Percentiles rank a stretch among this genome's conserved stretches.
Evolutionary conservation across 1,284 basidiomycete species (phyloP).

Genomic region (Moniliophthora roreri): DNA sequence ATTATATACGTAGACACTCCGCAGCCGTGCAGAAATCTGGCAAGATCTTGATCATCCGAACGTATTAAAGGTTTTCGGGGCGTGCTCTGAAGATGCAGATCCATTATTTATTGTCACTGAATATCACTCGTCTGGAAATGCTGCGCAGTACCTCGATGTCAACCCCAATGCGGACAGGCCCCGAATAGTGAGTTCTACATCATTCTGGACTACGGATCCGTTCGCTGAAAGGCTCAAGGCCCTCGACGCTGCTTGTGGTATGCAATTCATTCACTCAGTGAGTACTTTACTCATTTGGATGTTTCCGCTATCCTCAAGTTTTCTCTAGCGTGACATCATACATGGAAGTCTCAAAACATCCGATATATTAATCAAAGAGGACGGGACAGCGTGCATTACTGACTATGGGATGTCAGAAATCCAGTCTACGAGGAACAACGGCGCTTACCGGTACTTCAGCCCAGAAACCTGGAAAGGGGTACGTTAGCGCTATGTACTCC

Average conservation of each 20-base stretch:
- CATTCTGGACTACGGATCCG: background rate
- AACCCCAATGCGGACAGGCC: slow-evolving; percentile 11
- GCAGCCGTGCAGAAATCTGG: slow-evolving; percentile 5
- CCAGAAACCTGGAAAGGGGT: slow-evolving; percentile 30
- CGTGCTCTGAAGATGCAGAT: slow-evolving; percentile 2
- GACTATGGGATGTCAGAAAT: slow-evolving; percentile 26
- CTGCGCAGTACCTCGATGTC: slow-evolving; percentile 4
- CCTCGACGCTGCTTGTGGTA: background rate
- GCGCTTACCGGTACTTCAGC: slow-evolving; percentile 26
- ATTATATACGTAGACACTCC: slow-evolving; percentile 4
- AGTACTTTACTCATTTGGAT: background rate
- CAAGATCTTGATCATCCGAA: slow-evolving; percentile 9
- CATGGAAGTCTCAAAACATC: slow-evolving; percentile 24
- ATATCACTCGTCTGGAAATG: slow-evolving; percentile 8
- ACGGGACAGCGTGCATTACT: slow-evolving; percentile 20
- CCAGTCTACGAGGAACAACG: slow-evolving; percentile 16
- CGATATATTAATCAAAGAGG: slow-evolving; percentile 21
- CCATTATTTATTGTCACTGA: slow-evolving; percentile 8
- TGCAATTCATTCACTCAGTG: slow-evolving; percentile 5
- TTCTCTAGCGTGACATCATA: slow-evolving; percentile 18
- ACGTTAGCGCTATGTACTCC: slow-evolving; percentile 5
- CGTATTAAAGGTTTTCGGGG: slow-evolving; percentile 8
- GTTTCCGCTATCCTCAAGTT: background rate
- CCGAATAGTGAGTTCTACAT: background rate
- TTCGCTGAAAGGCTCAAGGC: background rate